These are phyloP conservation scores for Brasenia schreberi DNA, from an alignment of 164 flowering plant genomes.

Conservation along the genomic window DNA sequence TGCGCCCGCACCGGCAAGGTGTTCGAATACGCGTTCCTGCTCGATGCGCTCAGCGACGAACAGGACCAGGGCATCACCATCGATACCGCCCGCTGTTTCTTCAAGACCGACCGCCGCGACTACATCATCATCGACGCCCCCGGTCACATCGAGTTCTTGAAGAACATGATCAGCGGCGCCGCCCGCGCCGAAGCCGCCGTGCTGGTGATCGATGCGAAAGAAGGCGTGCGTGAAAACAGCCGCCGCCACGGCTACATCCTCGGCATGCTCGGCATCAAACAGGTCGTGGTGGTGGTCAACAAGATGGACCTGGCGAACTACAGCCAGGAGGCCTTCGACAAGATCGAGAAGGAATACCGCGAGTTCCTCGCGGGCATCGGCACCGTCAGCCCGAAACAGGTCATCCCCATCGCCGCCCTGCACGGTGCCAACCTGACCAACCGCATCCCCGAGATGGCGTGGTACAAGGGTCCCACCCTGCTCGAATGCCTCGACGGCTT, in stretches of 20 bases:
- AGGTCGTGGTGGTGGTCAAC: neutral
- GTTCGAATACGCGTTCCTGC: neutral
- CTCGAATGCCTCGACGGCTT: neutral
- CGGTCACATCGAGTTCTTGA: neutral
- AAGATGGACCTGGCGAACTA: neutral
- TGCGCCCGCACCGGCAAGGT: neutral
- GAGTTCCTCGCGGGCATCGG: neutral
- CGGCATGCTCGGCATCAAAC: neutral
- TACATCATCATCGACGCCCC: neutral
- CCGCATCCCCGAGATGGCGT: neutral
- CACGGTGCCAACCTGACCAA: neutral
- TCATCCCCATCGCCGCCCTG: neutral
- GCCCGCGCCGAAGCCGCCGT: neutral
- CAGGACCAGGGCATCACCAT: neutral
- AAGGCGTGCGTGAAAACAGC: neutral
- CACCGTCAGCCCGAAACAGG: neutral
- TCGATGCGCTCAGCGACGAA: neutral
- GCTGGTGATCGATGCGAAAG: neutral
- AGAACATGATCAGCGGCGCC: neutral
- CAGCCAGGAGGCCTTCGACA: neutral
- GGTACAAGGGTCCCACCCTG: neutral
- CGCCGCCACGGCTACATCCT: neutral
- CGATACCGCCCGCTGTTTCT: neutral
- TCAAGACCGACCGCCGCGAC: neutral
- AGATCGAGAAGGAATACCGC: neutral